Base-by-base conservation (phyloP, 2,329 filamentous ascomycete genomes). In the Colletotrichum tofieldiae region DNA sequence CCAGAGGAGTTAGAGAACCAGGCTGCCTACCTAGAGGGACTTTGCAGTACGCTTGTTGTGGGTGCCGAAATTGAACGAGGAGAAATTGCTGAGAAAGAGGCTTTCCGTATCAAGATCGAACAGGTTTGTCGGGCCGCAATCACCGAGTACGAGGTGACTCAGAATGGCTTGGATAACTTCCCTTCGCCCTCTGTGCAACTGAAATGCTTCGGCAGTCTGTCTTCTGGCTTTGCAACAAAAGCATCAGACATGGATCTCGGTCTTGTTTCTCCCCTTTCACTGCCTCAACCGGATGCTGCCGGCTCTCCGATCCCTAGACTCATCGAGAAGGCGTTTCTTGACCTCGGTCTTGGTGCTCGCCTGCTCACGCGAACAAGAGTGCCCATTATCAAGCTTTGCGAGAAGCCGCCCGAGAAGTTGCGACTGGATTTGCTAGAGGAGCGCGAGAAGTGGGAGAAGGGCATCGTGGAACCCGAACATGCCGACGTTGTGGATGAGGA, bases 191-290 rank as follows among this genome's bases (percentile, higher is more conserved):
- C 88, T 63, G 88, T 96, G n/a, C 86, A 90, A 65, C 85, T 97
- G 18, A 90, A 90, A 76, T 94, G 92, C 77, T 97, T 96, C 78
- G 95, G 94, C 6, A 97, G 94, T 79, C 86, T 97, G 58, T 89
- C 90, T 26, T 95, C 94, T 16, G 95, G 95, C 0, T 97, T 97
- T 82, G 95, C 94, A 4, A 94, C 93, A 14, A 93, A 93, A 77
- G 90, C 91, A n/a, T 96, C 95, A 1, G 95, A 98, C 77, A 94
- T 98, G 92, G 95, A 98, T 81, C 88, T 98, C 39, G 93, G 92
- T 11, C 88, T 97, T 43, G 84, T 96, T 6, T 92, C 93, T 1
- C 89, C 89, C 4, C 82, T 87, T 60, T 92, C 92, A 1, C 78
- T 81, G 26, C 83, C 87, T 55, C 84, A 88, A 63, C 86, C 87